Conservation (phyloP, 352 stramenopile species). For the Globisporangium megalacanthum region DNA sequence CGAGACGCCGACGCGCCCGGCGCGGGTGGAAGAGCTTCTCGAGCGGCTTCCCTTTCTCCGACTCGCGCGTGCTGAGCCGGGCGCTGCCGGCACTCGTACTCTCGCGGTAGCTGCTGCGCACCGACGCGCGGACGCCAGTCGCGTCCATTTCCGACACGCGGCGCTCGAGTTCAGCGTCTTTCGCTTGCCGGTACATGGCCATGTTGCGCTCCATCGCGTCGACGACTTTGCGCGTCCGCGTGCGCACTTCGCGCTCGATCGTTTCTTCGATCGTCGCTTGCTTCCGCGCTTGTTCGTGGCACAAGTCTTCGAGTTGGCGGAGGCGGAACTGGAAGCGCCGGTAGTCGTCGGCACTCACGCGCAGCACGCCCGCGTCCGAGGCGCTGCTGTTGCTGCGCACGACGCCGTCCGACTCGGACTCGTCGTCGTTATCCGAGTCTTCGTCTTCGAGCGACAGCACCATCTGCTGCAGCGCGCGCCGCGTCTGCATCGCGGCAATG, state of each 20-base stretch:
- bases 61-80: constrained; percentile 18
- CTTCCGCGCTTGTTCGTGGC: constrained; percentile 59
- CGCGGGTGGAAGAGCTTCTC: constrained; percentile 76
- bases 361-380: constrained; percentile 26
- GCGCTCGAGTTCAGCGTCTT: constrained; percentile 71
- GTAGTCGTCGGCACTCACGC: constrained; percentile 67
- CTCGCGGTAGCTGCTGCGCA: constrained; percentile 25
- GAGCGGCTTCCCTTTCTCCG: constrained; percentile 48
- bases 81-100: constrained; percentile 18
- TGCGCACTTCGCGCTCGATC: constrained; percentile 70
- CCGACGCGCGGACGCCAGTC: constrained; percentile 9
- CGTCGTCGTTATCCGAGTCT: constrained; percentile 52
- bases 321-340: constrained; percentile 82
- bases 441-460: constrained; percentile 74
- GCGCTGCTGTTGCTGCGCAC: constrained; percentile 15
- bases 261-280: constrained; percentile 70
- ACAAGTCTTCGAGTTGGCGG: constrained; percentile 70
- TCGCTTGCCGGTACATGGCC: constrained; percentile 80
- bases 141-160: constrained; percentile 49
- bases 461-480: constrained; percentile 81
- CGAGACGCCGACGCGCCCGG: constrained; percentile 50
- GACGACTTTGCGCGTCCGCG: constrained; percentile 56
- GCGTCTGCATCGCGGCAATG: constrained; percentile 69
- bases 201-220: constrained; percentile 83
- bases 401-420: constrained; percentile 35